phyloP scores from a whole-genome alignment of 768 basidiomycete species.

The Trametes villosa region DNA sequence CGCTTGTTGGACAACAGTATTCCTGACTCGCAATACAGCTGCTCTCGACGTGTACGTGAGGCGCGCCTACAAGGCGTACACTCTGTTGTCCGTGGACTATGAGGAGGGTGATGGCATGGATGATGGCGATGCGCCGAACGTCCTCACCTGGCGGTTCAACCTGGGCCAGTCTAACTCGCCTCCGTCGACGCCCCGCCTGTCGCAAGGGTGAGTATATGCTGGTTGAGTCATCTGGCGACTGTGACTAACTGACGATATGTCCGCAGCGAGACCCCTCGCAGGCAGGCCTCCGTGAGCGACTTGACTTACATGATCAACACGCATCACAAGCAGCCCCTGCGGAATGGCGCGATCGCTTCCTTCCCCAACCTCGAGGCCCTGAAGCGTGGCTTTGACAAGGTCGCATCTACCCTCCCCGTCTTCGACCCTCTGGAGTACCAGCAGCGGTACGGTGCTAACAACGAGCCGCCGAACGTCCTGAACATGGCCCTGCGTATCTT shows the following conservation, averaged over 20 bases:
- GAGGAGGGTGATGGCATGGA: slow-evolving; percentile 89
- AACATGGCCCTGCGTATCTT: slow-evolving; percentile 93
- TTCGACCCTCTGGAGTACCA: slow-evolving; percentile 74
- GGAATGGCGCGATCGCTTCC: slow-evolving; percentile 90
- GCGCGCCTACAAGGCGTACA: slow-evolving; percentile 94
- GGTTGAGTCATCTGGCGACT: slow-evolving; percentile 17
- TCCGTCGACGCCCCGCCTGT: slow-evolving; percentile 77
- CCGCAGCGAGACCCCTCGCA: slow-evolving; percentile 58
- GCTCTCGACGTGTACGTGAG: slow-evolving; percentile 96
- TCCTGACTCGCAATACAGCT: slow-evolving; percentile 48
- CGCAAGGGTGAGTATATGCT: slow-evolving; percentile 44
- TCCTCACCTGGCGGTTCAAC: slow-evolving; percentile 95
- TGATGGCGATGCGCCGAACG: slow-evolving; percentile 79
- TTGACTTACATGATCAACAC: slow-evolving; percentile 89
- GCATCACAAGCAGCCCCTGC: slow-evolving; percentile 85
- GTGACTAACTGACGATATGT: slow-evolving; percentile 1
- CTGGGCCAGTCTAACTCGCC: slow-evolving; percentile 87
- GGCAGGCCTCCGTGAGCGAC: slow-evolving; percentile 94
- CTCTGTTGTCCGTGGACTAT: slow-evolving; percentile 88
- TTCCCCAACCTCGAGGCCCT: slow-evolving; percentile 78
- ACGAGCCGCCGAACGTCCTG: slow-evolving; percentile 88
- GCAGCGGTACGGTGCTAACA: slow-evolving; percentile 73
- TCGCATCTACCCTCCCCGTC: slow-evolving; percentile 71
- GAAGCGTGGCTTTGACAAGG: slow-evolving; percentile 72
- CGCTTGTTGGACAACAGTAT: background rate